Percentiles rank a stretch among this genome's conserved stretches.
Evolutionary conservation across 768 basidiomycete species (phyloP).

Genomic region (Tubosaeta brunneosetosa): DNA sequence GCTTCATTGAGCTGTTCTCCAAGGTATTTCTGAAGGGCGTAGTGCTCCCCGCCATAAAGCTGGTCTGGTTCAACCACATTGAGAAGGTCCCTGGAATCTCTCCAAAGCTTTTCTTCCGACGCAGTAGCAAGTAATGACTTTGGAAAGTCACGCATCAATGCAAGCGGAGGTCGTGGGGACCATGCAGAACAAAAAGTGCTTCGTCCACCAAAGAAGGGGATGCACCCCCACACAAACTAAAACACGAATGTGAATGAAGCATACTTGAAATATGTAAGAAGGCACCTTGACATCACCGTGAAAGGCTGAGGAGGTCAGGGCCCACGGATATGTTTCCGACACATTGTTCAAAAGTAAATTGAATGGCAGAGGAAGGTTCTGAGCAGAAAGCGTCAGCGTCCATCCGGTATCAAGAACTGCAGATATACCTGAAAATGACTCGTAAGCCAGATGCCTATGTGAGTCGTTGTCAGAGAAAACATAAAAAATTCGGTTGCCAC

Average conservation of each 20-base stretch:
- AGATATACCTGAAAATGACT: constrained; percentile 7
- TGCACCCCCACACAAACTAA: constrained; percentile 12
- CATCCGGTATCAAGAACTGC: background rate
- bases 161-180: constrained; percentile 9
- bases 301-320: background rate
- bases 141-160: constrained; percentile 13
- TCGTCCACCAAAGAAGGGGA: constrained; percentile 17
- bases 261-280: background rate
- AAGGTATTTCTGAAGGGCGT: constrained; percentile 3
- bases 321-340: constrained; percentile 8
- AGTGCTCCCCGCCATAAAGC: constrained; percentile 2
- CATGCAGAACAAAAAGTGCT: constrained; percentile 16
- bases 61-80: background rate
- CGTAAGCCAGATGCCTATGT: constrained; percentile 7
- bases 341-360: background rate
- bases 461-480: background rate
- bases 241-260: background rate
- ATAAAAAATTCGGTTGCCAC: background rate
- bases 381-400: background rate
- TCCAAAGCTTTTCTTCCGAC: constrained; percentile 1
- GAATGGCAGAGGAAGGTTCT: constrained; percentile 10
- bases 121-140: constrained; percentile 2
- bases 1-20: background rate
- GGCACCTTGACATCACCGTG: constrained; percentile 3
- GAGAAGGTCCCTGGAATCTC: background rate